Conservation (phyloP, 768 basidiomycete genomes). For the Pleurotus djamor region DNA sequence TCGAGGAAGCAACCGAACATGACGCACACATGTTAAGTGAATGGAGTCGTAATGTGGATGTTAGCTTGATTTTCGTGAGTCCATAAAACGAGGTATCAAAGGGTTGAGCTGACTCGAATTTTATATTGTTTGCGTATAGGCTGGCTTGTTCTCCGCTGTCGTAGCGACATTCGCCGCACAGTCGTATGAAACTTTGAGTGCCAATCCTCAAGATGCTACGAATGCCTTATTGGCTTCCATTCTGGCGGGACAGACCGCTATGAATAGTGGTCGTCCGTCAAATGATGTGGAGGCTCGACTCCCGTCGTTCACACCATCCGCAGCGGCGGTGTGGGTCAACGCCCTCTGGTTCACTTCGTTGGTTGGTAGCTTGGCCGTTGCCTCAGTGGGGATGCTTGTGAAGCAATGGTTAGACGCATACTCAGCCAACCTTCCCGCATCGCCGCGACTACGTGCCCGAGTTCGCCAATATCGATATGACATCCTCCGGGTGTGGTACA, state of each 20-base stretch:
- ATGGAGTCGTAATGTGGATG: conserved; percentile 14
- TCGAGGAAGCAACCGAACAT: conserved; percentile 6
- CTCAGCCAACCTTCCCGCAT: conserved; percentile 9
- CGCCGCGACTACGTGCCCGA: conserved; percentile 10
- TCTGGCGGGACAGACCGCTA: conserved; percentile 1
- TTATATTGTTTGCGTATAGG: conserved; percentile 2
- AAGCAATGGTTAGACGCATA: conserved; percentile 16
- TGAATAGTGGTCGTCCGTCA: background rate
- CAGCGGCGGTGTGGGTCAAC: conserved; percentile 14
- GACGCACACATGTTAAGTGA: conserved; percentile 2
- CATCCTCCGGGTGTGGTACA: conserved; percentile 14
- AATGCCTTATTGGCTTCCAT: conserved; percentile 11
- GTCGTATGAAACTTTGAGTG: conserved; percentile 8
- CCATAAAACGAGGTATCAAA: background rate
- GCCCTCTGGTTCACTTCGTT: conserved; percentile 16
- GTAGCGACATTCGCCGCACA: conserved; percentile 13
- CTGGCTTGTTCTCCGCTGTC: conserved; percentile 14
- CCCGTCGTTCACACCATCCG: conserved; percentile 5
- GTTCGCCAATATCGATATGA: conserved; percentile 14
- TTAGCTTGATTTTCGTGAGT: conserved; percentile 14
- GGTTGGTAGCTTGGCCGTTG: conserved; percentile 13
- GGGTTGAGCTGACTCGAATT: background rate
- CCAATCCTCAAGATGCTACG: conserved; percentile 12
- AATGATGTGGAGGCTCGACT: background rate
- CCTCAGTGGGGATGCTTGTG: conserved; percentile 13